Evolutionary conservation across 2,329 filamentous ascomycete genomes (phyloP).

Genomic region (Aotearoamyces nothofagi): DNA sequence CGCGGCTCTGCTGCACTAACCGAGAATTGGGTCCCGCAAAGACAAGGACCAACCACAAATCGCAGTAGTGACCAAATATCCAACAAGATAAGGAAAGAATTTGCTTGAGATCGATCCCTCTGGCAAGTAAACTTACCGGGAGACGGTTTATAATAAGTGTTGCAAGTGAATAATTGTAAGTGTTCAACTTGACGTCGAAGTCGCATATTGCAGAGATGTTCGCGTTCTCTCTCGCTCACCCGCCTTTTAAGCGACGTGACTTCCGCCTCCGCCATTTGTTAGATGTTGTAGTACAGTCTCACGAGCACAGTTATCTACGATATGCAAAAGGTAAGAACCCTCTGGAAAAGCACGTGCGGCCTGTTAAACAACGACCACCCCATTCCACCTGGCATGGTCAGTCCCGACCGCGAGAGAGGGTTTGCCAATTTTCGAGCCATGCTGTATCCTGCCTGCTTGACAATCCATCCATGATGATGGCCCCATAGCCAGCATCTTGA

Average conservation of each 20-base stretch:
- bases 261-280: background rate
- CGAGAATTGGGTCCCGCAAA: background rate
- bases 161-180: background rate
- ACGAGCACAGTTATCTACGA: background rate
- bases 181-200: background rate
- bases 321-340: too few relatives aligned
- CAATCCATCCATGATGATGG: too few relatives aligned
- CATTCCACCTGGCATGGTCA: too few relatives aligned
- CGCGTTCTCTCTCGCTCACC: background rate
- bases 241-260: background rate
- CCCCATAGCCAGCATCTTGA: too few relatives aligned
- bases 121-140: background rate
- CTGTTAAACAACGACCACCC: too few relatives aligned
- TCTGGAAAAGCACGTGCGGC: too few relatives aligned
- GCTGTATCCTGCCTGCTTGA: too few relatives aligned
- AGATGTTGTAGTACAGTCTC: constrained; percentile 1
- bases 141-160: background rate
- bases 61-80: too few relatives aligned
- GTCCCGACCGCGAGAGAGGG: too few relatives aligned
- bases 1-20: background rate
- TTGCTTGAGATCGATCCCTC: background rate
- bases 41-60: background rate
- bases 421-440: too few relatives aligned
- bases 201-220: background rate
- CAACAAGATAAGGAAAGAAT: background rate